A percentile compares a stretch with the other conserved stretches of the same genome.
These are phyloP conservation scores for Cucurbita ficifolia DNA, from an alignment of 306 rosid genomes.

Conservation along the genomic window DNA sequence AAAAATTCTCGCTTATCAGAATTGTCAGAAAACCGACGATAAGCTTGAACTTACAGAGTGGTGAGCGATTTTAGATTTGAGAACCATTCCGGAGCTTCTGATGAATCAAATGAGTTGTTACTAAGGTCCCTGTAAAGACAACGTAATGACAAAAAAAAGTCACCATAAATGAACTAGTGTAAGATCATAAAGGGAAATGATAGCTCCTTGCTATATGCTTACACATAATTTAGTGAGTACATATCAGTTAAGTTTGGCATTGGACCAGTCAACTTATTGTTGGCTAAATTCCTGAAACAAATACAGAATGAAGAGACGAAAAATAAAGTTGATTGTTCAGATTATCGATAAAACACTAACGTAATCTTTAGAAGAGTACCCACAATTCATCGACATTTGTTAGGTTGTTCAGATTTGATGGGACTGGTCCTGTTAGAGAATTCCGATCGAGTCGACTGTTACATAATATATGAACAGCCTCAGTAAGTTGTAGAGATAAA, in stretches of 20 bases:
- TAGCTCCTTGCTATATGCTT: constrained; percentile 15
- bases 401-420: constrained; percentile 57
- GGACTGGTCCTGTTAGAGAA: constrained; percentile 45
- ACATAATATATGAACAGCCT: constrained; percentile 14
- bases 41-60: constrained; percentile 52
- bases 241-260: constrained; percentile 59
- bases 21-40: not conserved
- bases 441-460: constrained; percentile 94
- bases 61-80: constrained; percentile 47
- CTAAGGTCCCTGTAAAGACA: constrained; percentile 61
- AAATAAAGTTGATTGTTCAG: not conserved
- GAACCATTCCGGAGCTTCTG: constrained; percentile 72
- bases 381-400: constrained; percentile 56
- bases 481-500: constrained; percentile 1
- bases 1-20: not conserved
- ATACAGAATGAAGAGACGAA: constrained; percentile 1
- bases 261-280: constrained; percentile 44
- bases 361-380: constrained; percentile 18
- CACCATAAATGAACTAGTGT: not conserved
- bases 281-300: constrained; percentile 59
- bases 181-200: not conserved
- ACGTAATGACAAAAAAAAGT: not conserved
- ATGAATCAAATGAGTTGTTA: constrained; percentile 56
- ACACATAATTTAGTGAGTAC: constrained; percentile 63
- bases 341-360: not conserved